Percentiles rank a stretch among this genome's conserved stretches.
Conservation (phyloP, 1,139 yeast species). For the Saccharomyces hybrid region DNA sequence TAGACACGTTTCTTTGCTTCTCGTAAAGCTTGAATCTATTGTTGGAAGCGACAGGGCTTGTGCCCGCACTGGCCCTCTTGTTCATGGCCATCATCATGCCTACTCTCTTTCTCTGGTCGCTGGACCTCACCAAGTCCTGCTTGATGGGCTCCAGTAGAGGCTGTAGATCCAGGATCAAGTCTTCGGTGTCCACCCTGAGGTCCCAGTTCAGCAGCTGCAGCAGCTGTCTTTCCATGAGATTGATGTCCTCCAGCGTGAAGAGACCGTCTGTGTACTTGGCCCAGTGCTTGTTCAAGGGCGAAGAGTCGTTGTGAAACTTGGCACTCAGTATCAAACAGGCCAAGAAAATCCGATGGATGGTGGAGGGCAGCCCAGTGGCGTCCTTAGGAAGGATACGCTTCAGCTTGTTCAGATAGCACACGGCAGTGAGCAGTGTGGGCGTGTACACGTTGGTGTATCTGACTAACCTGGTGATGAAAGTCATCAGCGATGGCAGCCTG, state of each 20-base stretch:
- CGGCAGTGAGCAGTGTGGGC: constrained; percentile 67
- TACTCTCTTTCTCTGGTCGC: constrained; percentile 16
- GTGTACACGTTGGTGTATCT: constrained; percentile 69
- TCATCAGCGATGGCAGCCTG: constrained; percentile 58
- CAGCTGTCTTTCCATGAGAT: constrained; percentile 74
- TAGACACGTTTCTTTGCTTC: constrained; percentile 15
- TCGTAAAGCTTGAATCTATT: neutral
- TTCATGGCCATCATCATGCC: constrained; percentile 4
- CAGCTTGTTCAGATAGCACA: constrained; percentile 57
- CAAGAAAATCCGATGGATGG: constrained; percentile 67
- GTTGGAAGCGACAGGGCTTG: neutral
- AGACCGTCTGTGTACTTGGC: constrained; percentile 68
- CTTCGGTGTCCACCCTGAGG: constrained; percentile 47
- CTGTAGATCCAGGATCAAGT: constrained; percentile 43
- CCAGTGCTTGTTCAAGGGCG: constrained; percentile 75
- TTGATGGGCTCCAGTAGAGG: constrained; percentile 58
- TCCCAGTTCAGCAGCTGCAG: constrained; percentile 66
- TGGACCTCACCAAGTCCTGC: constrained; percentile 42
- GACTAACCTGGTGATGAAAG: constrained; percentile 62
- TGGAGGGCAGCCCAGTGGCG: constrained; percentile 69
- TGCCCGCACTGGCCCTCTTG: constrained; percentile 4
- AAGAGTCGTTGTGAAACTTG: constrained; percentile 68
- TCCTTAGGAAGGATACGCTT: constrained; percentile 55
- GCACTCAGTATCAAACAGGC: constrained; percentile 67
- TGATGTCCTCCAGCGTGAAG: constrained; percentile 59